Conservation (phyloP, 1,284 basidiomycete genomes). For the Melampsora larici-populina region DNA sequence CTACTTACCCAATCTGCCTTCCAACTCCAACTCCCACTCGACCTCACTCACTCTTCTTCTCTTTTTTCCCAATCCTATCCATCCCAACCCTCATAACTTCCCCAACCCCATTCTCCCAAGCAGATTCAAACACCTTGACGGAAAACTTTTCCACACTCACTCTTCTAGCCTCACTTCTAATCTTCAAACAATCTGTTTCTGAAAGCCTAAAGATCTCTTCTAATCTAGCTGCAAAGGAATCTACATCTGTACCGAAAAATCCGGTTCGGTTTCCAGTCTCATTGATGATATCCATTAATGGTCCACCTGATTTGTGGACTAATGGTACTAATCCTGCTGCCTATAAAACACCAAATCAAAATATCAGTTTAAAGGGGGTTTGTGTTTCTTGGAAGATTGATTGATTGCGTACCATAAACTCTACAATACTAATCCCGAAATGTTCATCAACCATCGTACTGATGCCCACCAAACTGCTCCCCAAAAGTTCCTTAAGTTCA, state of each 20-base stretch:
- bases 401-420: constrained; percentile 76
- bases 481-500: constrained; percentile 67
- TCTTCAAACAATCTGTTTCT: not conserved
- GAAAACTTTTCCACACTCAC: not conserved
- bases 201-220: not conserved
- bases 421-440: constrained; percentile 96
- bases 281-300: constrained; percentile 83
- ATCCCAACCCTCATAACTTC: no score
- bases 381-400: not conserved
- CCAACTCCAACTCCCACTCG: no score
- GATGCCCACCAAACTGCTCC: constrained; percentile 73
- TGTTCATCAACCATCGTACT: constrained; percentile 99
- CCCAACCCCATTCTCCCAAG: not conserved
- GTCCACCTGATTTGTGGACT: constrained; percentile 88
- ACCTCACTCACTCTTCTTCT: no score
- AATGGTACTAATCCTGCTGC: constrained; percentile 90
- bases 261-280: not conserved
- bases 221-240: not conserved
- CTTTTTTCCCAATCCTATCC: no score
- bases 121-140: not conserved
- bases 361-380: not conserved
- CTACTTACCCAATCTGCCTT: no score
- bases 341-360: constrained; percentile 56
- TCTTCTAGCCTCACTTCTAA: not conserved
- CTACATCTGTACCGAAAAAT: not conserved